These are phyloP conservation scores for Globisporangium splendens DNA, from an alignment of 352 stramenopile species.

Conservation along the genomic window DNA sequence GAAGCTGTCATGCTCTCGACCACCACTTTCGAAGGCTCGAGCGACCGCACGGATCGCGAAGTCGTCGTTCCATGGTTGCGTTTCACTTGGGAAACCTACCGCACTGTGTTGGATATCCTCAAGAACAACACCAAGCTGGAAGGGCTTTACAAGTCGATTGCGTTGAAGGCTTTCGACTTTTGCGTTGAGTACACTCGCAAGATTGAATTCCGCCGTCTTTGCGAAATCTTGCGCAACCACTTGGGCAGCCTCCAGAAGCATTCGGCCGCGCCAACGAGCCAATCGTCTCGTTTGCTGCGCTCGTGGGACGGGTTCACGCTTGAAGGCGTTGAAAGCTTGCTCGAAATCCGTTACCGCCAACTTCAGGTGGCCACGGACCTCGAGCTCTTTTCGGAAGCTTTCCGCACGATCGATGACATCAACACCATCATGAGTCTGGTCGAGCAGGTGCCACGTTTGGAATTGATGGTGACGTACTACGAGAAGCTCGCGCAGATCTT, in stretches of 20 bases:
- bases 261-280: constrained; percentile 57
- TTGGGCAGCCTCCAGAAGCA: constrained; percentile 94
- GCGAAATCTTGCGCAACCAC: constrained; percentile 97
- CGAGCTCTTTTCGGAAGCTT: constrained; percentile 97
- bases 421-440: constrained; percentile 95
- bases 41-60: constrained; percentile 93
- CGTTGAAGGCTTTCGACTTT: constrained; percentile 81
- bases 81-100: constrained; percentile 98
- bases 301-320: constrained; percentile 96
- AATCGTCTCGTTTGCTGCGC: constrained; percentile 84
- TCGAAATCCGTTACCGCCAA: constrained; percentile 97
- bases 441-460: constrained; percentile 88
- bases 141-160: constrained; percentile 72
- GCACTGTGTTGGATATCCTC: constrained; percentile 96
- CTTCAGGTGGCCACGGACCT: constrained; percentile 94
- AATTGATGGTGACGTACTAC: constrained; percentile 97
- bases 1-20: constrained; percentile 96
- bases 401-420: constrained; percentile 99
- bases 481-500: constrained; percentile 98
- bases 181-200: constrained; percentile 87
- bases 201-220: constrained; percentile 96
- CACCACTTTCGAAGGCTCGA: constrained; percentile 94
- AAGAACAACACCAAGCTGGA: constrained; percentile 95
- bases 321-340: constrained; percentile 94
- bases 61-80: constrained; percentile 92